These are phyloP conservation scores for Isabelozyma rhagii DNA, from an alignment of 805 yeast species.

Conservation along the genomic window DNA sequence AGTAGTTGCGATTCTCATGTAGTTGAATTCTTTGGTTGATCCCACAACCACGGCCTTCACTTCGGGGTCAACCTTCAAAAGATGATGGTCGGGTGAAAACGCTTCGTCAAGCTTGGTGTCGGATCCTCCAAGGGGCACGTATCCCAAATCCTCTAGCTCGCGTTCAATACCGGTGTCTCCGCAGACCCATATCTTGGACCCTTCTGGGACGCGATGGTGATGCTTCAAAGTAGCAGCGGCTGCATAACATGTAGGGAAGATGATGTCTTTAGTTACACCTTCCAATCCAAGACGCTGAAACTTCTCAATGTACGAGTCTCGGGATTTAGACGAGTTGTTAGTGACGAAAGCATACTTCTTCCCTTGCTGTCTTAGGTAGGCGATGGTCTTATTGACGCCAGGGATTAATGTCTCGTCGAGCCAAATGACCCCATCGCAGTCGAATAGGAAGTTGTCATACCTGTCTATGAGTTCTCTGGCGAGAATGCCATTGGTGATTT, in stretches of 20 bases:
- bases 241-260: slow-evolving; percentile 38
- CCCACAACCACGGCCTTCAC: slow-evolving; percentile 41
- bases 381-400: slow-evolving; percentile 26
- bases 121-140: slow-evolving; percentile 34
- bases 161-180: slow-evolving; percentile 38
- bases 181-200: slow-evolving; percentile 38
- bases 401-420: slow-evolving; percentile 32
- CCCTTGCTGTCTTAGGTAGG: slow-evolving; percentile 14
- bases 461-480: slow-evolving; percentile 19
- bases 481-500: slow-evolving; percentile 8
- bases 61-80: slow-evolving; percentile 32
- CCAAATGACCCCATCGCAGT: slow-evolving; percentile 45
- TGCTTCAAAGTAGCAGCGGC: slow-evolving; percentile 26
- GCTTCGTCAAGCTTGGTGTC: slow-evolving; percentile 21
- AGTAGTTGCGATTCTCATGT: slow-evolving; percentile 34
- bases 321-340: slow-evolving; percentile 35
- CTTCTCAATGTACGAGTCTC: slow-evolving; percentile 29
- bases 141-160: slow-evolving; percentile 30
- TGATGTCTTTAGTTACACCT: slow-evolving; percentile 21
- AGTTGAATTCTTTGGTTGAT: slow-evolving; percentile 34
- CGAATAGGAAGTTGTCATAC: slow-evolving; percentile 38
- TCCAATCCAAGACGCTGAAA: slow-evolving; percentile 28
- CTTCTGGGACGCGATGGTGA: slow-evolving; percentile 16
- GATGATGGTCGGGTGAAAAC: slow-evolving; percentile 21
- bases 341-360: slow-evolving; percentile 35